phyloP scores from a whole-genome alignment of 768 basidiomycete species.

The Termitomyces sp. region DNA sequence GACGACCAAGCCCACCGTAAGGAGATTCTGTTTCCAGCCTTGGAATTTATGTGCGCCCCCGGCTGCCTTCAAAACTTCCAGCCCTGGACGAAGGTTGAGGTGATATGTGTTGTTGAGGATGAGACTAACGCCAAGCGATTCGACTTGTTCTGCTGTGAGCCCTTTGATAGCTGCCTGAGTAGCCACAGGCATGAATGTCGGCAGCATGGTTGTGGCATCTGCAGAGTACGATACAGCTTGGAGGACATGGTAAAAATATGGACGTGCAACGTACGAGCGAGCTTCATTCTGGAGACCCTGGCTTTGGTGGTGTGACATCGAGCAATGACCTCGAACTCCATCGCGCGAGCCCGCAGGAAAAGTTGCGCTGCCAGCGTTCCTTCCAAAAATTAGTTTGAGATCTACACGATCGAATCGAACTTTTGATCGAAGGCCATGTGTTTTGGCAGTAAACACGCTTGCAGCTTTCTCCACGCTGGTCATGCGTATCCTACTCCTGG shows the following conservation, averaged over 20 bases:
- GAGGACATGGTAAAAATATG: not conserved
- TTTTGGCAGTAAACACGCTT: constrained; percentile 3
- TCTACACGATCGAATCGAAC: constrained; percentile 1
- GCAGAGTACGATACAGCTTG: not conserved
- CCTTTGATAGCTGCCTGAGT: constrained; percentile 93
- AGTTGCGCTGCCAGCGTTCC: constrained; percentile 12
- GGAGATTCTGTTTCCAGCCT: constrained; percentile 80
- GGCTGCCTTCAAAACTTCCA: constrained; percentile 62
- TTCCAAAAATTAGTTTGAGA: not conserved
- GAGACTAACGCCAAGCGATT: constrained; percentile 74
- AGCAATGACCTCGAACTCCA: constrained; percentile 83
- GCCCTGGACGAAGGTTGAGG: constrained; percentile 80
- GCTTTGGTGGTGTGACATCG: constrained; percentile 79
- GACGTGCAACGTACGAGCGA: constrained; percentile 55
- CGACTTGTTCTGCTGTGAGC: constrained; percentile 79
- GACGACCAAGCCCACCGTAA: constrained; percentile 48
- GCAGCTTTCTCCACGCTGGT: not conserved
- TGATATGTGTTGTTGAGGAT: constrained; percentile 92
- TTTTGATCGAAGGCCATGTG: constrained; percentile 1
- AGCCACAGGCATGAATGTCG: constrained; percentile 92
- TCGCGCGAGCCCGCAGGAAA: constrained; percentile 26
- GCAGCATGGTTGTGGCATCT: constrained; percentile 81
- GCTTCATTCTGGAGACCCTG: constrained; percentile 78
- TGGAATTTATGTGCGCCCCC: constrained; percentile 91
- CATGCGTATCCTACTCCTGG: constrained; percentile 21